Evolutionary conservation across 1,284 basidiomycete species (phyloP).

Genomic region (Fomes fomentarius): DNA sequence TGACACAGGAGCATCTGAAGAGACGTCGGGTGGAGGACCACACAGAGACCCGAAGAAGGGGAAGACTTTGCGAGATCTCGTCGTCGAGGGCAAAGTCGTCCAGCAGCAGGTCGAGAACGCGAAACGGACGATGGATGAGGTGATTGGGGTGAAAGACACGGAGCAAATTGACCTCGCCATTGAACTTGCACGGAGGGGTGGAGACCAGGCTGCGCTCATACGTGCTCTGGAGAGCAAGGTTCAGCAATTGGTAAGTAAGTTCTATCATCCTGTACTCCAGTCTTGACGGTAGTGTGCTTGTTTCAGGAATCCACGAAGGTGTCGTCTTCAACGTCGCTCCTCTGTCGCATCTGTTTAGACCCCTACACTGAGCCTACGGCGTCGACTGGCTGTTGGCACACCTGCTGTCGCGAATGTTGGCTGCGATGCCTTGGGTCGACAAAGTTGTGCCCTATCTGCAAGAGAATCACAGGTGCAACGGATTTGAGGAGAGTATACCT

Average conservation of each 20-base stretch:
- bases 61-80: conserved; percentile 50
- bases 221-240: conserved; percentile 64
- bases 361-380: conserved; percentile 75
- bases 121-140: conserved; percentile 45
- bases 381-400: conserved; percentile 86
- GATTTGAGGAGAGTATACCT: conserved; percentile 74
- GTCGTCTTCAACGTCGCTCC: conserved; percentile 48
- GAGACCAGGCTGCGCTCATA: conserved; percentile 51
- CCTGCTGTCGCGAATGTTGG: conserved; percentile 81
- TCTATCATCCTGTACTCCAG: neutral
- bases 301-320: conserved; percentile 50
- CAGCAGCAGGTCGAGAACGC: conserved; percentile 37
- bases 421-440: conserved; percentile 78
- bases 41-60: conserved; percentile 12
- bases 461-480: conserved; percentile 73
- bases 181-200: conserved; percentile 47
- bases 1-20: conserved; percentile 33
- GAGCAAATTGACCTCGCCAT: conserved; percentile 55
- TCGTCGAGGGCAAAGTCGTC: conserved; percentile 52
- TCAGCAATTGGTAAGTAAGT: conserved; percentile 52
- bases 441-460: conserved; percentile 82
- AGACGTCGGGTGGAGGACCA: conserved; percentile 17
- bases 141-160: conserved; percentile 46
- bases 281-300: neutral
- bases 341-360: conserved; percentile 79